A percentile compares a stretch with the other conserved stretches of the same genome.
These are phyloP conservation scores for Nasturtium officinale DNA, from an alignment of 345 rosid genomes.

Conservation along the genomic window DNA sequence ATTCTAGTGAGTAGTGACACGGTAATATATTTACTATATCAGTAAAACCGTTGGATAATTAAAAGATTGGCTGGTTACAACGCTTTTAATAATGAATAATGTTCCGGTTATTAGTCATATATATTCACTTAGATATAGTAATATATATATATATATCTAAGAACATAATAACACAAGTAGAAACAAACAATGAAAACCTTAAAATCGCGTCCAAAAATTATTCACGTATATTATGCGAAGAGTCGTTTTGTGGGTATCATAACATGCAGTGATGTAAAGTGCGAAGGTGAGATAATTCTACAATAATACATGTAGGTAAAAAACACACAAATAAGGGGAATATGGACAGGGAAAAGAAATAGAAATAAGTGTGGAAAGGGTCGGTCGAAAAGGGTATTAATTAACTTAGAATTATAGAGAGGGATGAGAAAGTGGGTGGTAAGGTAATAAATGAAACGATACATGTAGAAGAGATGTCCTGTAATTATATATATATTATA, in stretches of 20 bases:
- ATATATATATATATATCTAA: too few species aligned
- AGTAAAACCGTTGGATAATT: neutral
- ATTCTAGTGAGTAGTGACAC: neutral
- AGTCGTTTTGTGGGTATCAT: neutral
- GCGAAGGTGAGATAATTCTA: neutral
- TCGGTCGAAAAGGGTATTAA: constrained; percentile 21
- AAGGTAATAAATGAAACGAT: constrained; percentile 26
- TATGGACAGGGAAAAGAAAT: neutral
- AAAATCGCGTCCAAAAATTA: neutral
- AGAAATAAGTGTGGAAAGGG: constrained; percentile 9
- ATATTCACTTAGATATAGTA: too few species aligned
- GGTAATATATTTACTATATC: neutral
- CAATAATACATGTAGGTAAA: neutral
- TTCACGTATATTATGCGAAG: neutral
- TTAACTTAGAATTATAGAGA: constrained; percentile 9
- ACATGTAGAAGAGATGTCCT: constrained; percentile 33
- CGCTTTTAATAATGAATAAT: too few species aligned
- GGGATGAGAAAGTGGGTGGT: constrained; percentile 24
- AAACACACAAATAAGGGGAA: neutral
- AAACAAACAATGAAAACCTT: neutral
- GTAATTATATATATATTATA: constrained; percentile 4
- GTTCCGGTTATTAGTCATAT: neutral
- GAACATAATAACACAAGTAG: too few species aligned
- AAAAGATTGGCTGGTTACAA: neutral
- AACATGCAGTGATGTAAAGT: neutral